Conservation (phyloP, 2,329 filamentous ascomycete species). For the Pyrenochaeta sp. region DNA sequence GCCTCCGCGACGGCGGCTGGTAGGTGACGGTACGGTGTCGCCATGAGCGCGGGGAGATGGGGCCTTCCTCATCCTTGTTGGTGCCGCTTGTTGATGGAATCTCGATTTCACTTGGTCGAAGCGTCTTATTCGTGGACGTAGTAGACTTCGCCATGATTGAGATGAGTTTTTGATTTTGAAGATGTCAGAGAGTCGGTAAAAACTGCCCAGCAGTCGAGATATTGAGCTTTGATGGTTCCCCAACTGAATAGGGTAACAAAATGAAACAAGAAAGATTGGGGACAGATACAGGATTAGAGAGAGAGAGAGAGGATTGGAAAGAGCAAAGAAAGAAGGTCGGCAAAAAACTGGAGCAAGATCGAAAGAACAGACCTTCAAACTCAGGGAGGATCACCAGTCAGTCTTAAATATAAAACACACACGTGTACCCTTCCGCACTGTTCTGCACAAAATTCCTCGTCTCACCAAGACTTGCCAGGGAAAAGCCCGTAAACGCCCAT, state of each 20-base stretch:
- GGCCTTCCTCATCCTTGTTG: constrained; percentile 25
- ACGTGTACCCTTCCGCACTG: constrained; percentile 12
- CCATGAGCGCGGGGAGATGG: constrained; percentile 46
- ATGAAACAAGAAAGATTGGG: no score
- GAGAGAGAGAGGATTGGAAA: not conserved
- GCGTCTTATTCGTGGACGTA: constrained; percentile 39
- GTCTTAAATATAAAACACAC: constrained; percentile 13
- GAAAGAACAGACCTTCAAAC: not conserved
- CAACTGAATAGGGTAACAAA: no score
- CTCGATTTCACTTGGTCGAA: constrained; percentile 42
- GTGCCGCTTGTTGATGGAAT: constrained; percentile 29
- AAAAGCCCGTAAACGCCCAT: constrained; percentile 11
- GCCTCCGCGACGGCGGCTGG: constrained; percentile 37
- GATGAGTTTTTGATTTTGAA: no score
- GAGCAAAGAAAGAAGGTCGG: constrained; percentile 1
- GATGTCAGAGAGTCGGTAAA: constrained; percentile 8
- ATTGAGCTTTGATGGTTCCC: no score
- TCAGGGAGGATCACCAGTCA: not conserved
- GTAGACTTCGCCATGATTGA: constrained; percentile 43
- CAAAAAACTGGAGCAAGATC: not conserved
- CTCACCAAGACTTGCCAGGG: constrained; percentile 1
- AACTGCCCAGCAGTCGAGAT: constrained; percentile 45
- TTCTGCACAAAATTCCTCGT: constrained; percentile 25
- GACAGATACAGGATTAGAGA: not conserved
- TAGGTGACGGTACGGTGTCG: constrained; percentile 35